Conservation (phyloP, 495 filamentous ascomycete genomes). For the Penicillium canariense region DNA sequence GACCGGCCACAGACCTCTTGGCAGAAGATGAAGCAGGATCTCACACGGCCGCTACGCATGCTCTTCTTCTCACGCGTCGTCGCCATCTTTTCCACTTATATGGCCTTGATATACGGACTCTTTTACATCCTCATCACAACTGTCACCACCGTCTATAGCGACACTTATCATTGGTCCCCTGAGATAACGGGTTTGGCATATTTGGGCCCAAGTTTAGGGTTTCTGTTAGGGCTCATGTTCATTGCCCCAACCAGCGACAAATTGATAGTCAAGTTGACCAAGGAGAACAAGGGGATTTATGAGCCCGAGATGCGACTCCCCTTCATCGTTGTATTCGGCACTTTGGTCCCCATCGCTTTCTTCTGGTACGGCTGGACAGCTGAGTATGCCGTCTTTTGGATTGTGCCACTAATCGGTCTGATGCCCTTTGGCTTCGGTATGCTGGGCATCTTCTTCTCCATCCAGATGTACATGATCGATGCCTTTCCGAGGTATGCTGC, state of each 20-base stretch:
- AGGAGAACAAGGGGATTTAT: too few relatives aligned
- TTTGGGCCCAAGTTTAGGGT: constrained; percentile 1
- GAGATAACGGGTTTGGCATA: constrained; percentile 19
- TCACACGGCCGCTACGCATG: not conserved
- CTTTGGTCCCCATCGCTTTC: constrained; percentile 55
- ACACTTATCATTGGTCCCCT: constrained; percentile 46
- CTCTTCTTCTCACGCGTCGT: constrained; percentile 50
- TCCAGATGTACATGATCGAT: constrained; percentile 56
- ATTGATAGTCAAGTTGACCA: not conserved
- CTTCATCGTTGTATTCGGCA: constrained; percentile 18
- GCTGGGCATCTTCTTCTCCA: constrained; percentile 5
- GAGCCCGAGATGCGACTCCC: constrained; percentile 27
- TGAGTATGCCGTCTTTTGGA: constrained; percentile 50
- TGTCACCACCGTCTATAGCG: constrained; percentile 40
- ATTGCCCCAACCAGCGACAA: not conserved
- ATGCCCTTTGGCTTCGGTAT: constrained; percentile 11
- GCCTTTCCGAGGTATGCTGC: constrained; percentile 62
- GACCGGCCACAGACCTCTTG: too few relatives aligned
- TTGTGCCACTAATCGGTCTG: constrained; percentile 57
- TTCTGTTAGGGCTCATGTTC: not conserved
- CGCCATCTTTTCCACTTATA: constrained; percentile 46
- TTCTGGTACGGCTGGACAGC: constrained; percentile 73
- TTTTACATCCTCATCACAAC: constrained; percentile 62
- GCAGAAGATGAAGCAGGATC: too few relatives aligned
- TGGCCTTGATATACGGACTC: constrained; percentile 56